phyloP scores from a whole-genome alignment of 345 rosid genomes.

The Rhodomyrtus tomentosa region DNA sequence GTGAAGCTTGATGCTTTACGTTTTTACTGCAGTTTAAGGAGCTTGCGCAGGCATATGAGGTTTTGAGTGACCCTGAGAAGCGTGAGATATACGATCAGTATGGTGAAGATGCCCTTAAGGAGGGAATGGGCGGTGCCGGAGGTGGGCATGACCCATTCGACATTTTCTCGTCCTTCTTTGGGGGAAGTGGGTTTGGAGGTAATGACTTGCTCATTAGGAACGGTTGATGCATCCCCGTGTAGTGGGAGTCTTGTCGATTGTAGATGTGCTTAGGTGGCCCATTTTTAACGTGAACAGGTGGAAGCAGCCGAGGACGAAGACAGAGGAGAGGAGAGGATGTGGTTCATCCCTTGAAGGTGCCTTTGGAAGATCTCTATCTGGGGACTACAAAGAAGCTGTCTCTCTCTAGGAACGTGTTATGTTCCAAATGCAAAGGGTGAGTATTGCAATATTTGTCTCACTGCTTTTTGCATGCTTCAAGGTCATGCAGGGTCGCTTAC shows the following conservation, averaged over 20 bases:
- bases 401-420: conserved; percentile 64
- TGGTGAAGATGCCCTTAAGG: conserved; percentile 95
- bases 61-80: conserved; percentile 80
- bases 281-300: conserved; percentile 18
- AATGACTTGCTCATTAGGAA: neutral
- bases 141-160: conserved; percentile 80
- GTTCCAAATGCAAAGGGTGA: conserved; percentile 82
- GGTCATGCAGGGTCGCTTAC: neutral
- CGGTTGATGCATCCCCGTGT: neutral
- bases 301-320: conserved; percentile 62
- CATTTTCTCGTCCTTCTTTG: conserved; percentile 74
- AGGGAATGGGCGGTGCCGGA: conserved; percentile 72
- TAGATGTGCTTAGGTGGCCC: neutral
- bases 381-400: conserved; percentile 85
- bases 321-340: conserved; percentile 93
- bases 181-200: conserved; percentile 71
- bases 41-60: conserved; percentile 86
- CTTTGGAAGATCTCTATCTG: conserved; percentile 65
- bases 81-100: conserved; percentile 81
- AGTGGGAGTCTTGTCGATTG: neutral
- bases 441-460: neutral
- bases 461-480: neutral
- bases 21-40: conserved; percentile 62
- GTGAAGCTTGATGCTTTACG: neutral
- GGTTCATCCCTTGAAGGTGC: conserved; percentile 68